Evolutionary conservation across 1,284 basidiomycete species (phyloP), one percentile per base, ranked within the genome.

Genomic region (Cronartium quercuum): DNA sequence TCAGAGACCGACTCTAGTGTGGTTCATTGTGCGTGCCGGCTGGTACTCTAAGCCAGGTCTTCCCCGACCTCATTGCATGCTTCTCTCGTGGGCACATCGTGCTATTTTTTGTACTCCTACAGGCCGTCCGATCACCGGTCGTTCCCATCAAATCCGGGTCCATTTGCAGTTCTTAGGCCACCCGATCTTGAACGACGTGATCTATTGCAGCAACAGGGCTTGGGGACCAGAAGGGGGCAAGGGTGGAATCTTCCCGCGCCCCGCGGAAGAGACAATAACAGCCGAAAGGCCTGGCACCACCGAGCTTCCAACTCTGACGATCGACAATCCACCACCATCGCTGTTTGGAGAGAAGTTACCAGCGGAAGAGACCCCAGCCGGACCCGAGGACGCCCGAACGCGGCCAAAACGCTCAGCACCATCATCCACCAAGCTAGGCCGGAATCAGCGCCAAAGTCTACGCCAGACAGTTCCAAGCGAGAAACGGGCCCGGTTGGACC

Each of bases 121-220:
- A 41, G 65, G 75, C 13, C 78, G 80, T 12, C 81, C 81, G n/a
- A 81, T 82, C 77, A 82, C 81, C 21, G 81, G 81, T 0, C 77
- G 81, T 91, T 94, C 94, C 0, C 94, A 97, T 82, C 94, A 97
- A 82, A 90, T 96, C 75, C 88, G 95, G 61, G 95, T 98, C 0
- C 96, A 99, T 81, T 86, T 98, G 1, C 96, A 98, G 83, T 98
- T 87, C 81, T 87, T 99, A 64, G 96, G 96, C 0, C 85, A 92
- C 80, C 90, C 96, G 0, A 94, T 99, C 77, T 91, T 92, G 34
- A 83, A 83, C 75, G 83, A 83, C 61, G 82, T 82, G 13, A 81
- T 83, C 63, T 83, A 83, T 77, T 78, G 77, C 41, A 88, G 90
- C 76, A 81, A 84, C 24, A 86, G 85, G 37, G 92, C 95, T 44